Conservation (phyloP, 1,284 basidiomycete species). For the Termitomyces sp. region DNA sequence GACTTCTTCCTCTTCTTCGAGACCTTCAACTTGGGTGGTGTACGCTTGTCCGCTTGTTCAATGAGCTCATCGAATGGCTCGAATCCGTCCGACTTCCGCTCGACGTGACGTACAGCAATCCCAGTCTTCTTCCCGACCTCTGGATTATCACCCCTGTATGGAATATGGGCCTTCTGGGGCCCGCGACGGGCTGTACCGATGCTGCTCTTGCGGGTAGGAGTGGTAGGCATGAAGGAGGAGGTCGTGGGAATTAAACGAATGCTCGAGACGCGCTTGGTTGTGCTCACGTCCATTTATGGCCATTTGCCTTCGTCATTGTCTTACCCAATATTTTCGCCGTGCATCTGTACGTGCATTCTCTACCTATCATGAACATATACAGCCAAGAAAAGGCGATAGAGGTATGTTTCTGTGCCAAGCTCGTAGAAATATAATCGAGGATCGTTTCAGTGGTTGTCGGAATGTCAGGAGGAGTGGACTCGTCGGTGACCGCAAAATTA, state of each 20-base stretch:
- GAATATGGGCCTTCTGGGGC: constrained; percentile 57
- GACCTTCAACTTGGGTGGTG: constrained; percentile 50
- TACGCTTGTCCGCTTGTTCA: constrained; percentile 59
- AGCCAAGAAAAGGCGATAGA: constrained; percentile 48
- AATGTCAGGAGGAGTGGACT: constrained; percentile 97
- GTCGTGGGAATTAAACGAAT: constrained; percentile 18
- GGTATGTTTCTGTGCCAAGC: constrained; percentile 30
- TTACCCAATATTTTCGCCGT: constrained; percentile 18
- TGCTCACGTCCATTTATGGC: constrained; percentile 17
- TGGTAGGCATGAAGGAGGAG: constrained; percentile 30
- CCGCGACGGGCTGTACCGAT: constrained; percentile 33
- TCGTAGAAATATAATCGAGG: not conserved
- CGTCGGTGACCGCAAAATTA: constrained; percentile 76
- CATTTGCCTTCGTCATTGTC: constrained; percentile 9
- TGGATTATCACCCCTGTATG: constrained; percentile 69
- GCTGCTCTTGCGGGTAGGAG: constrained; percentile 40
- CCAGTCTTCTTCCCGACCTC: constrained; percentile 75
- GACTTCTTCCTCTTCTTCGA: constrained; percentile 40
- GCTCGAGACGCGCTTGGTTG: constrained; percentile 18
- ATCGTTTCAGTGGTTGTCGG: constrained; percentile 72
- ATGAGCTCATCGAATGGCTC: constrained; percentile 79
- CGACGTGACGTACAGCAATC: constrained; percentile 59
- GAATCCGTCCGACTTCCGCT: constrained; percentile 77
- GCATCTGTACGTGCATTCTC: constrained; percentile 12
- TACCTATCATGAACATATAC: constrained; percentile 9